These are phyloP conservation scores for Lobosporangium transversale DNA, from an alignment of 192 early-diverging fungal species.

Conservation along the genomic window DNA sequence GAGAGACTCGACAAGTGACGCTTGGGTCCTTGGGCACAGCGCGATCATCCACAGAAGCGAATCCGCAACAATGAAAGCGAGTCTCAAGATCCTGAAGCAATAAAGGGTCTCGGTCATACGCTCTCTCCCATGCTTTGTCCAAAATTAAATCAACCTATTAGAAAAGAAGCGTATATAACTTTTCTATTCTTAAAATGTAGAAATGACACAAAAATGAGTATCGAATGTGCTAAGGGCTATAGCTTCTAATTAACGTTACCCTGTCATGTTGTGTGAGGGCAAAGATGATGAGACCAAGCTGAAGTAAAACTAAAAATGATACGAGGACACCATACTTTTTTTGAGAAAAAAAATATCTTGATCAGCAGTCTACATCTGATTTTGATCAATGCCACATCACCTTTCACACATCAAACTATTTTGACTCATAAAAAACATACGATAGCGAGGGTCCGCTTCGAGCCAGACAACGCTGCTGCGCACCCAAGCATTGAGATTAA, in stretches of 20 bases:
- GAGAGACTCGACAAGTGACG: conserved; percentile 17
- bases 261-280: conserved; percentile 15
- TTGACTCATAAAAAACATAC: conserved; percentile 10
- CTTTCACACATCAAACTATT: background rate
- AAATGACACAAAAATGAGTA: background rate
- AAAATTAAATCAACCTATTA: conserved; percentile 18
- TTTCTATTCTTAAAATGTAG: background rate
- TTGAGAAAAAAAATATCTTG: background rate
- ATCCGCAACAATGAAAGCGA: conserved; percentile 33
- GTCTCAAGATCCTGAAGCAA: conserved; percentile 30
- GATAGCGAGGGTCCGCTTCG: background rate
- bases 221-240: too few relatives aligned
- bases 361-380: background rate
- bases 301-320: conserved; percentile 5
- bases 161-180: background rate
- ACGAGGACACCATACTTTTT: conserved; percentile 22
- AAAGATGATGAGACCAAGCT: conserved; percentile 15
- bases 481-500: conserved; percentile 23
- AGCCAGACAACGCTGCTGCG: background rate
- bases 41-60: conserved; percentile 12
- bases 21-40: conserved; percentile 23
- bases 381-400: background rate
- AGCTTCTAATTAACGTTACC: conserved; percentile 5
- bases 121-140: conserved; percentile 26
- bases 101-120: conserved; percentile 4